Evolutionary conservation across 2,329 filamentous ascomycete species (phyloP).

Genomic region (Hymenoscyphus albidus): DNA sequence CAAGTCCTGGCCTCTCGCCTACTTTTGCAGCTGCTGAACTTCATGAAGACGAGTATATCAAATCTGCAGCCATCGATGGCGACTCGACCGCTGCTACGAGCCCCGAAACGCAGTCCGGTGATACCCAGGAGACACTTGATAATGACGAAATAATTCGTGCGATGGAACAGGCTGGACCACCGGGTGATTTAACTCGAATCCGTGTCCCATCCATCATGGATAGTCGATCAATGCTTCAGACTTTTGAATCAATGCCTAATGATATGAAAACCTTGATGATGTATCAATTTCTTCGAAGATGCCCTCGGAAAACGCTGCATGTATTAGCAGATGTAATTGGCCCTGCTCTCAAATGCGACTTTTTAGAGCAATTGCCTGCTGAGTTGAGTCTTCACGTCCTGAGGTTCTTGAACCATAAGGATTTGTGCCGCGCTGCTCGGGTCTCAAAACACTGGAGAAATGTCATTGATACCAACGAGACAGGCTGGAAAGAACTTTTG

Average conservation of each 20-base stretch:
- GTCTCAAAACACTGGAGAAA: constrained; percentile 93
- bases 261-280: constrained; percentile 95
- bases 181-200: constrained; percentile 29
- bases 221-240: constrained; percentile 80
- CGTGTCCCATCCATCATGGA: constrained; percentile 56
- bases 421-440: constrained; percentile 84
- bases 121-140: constrained; percentile 28
- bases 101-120: constrained; percentile 35
- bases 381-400: constrained; percentile 87
- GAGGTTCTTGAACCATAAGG: constrained; percentile 78
- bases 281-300: constrained; percentile 89
- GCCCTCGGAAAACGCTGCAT: constrained; percentile 81
- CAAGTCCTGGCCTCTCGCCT: constrained; percentile 90
- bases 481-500: constrained; percentile 90
- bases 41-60: constrained; percentile 34
- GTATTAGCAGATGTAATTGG: constrained; percentile 89
- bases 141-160: constrained; percentile 17
- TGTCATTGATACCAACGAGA: constrained; percentile 88
- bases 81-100: constrained; percentile 32
- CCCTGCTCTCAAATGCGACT: constrained; percentile 91
- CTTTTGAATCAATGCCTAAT: constrained; percentile 85
- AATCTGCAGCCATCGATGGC: constrained; percentile 42
- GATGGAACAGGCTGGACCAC: constrained; percentile 26
- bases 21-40: constrained; percentile 70
- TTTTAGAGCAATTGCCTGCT: constrained; percentile 74